Evolutionary conservation across 2,329 filamentous ascomycete genomes (phyloP), one percentile per base, ranked within the genome.

Genomic region (Ophiosphaerella korrae): DNA sequence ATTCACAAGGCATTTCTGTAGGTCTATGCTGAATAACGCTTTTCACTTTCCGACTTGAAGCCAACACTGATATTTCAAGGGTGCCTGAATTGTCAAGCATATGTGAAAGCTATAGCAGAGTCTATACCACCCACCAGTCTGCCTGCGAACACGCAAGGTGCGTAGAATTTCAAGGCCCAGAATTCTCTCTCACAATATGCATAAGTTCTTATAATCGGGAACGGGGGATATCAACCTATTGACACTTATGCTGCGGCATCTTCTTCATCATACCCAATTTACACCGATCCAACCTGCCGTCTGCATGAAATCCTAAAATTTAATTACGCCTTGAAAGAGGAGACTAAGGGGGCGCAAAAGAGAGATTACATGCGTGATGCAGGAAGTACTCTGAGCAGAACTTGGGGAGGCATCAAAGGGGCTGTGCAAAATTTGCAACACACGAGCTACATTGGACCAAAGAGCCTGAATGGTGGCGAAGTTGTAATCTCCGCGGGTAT

Each of bases 31-130:
- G 12, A 16, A 11, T 3, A 9, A 13, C 13, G 3, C 14, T 21
- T 3, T 33, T 24, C 21, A 3, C 5, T 14, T 5, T 29, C 7
- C 7, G 26, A 29, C 8, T 29, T 11, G 11, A 29, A 29, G 41
- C 36, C 42, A 40, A 40, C n/a, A 7, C 31, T 29, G 16, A 48
- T 9, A 31, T 13, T 12, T 1, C 21, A 16, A 64, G 63, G 63
- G 62, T 66, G 63, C 31, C 24, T 62, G n/a, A 66, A 63, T 24
- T 66, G 63, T 34, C 60, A 64, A 52, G 60, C 55, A 2, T 66
- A 64, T 23, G 54, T 66, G 7, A 53, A 58, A 4, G 46, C 41
- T 13, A 55, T 66, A 11, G 60, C 58, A 44, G 50, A 58, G 13
- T 47, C 53, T 3, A 52, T 66, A 12, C 62, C 63, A 12, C 62